Percentiles rank a stretch among this genome's conserved stretches.
Conservation (phyloP, 2,329 filamentous ascomycete genomes). For the Trichoderma sp. region DNA sequence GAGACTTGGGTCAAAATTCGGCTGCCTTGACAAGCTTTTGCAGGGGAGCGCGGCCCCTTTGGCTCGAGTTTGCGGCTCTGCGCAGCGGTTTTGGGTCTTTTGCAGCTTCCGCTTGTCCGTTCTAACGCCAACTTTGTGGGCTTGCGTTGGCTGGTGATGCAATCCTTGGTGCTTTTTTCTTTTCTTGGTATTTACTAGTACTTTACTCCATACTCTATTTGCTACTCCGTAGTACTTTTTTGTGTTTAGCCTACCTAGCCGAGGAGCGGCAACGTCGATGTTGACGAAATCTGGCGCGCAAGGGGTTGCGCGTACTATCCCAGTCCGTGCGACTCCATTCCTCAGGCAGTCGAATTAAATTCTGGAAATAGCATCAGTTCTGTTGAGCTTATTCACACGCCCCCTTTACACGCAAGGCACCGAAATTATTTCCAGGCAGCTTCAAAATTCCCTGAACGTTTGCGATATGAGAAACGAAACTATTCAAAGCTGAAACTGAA, state of each 20-base stretch:
- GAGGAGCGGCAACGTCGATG: neutral
- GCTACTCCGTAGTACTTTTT: neutral
- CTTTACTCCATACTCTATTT: neutral
- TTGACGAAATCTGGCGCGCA: neutral
- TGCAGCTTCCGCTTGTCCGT: neutral
- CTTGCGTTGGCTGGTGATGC: constrained; percentile 15
- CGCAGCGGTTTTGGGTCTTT: neutral
- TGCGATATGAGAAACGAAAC: neutral
- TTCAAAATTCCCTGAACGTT: neutral
- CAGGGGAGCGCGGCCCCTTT: neutral
- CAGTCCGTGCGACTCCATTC: neutral
- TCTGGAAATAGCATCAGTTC: neutral
- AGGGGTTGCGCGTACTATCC: constrained; percentile 1
- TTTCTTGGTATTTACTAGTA: neutral
- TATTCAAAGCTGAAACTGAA: neutral
- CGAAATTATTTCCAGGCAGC: constrained; percentile 16
- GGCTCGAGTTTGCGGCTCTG: constrained; percentile 8
- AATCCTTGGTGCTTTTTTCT: neutral
- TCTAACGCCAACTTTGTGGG: neutral
- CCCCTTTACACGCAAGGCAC: constrained; percentile 7
- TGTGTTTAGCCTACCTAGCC: neutral
- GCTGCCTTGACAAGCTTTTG: constrained; percentile 6
- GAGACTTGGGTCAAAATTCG: constrained; percentile 9
- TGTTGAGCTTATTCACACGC: neutral
- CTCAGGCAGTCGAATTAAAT: neutral